Base-by-base conservation (phyloP, 345 rosid species). In the Acer saccharum region DNA sequence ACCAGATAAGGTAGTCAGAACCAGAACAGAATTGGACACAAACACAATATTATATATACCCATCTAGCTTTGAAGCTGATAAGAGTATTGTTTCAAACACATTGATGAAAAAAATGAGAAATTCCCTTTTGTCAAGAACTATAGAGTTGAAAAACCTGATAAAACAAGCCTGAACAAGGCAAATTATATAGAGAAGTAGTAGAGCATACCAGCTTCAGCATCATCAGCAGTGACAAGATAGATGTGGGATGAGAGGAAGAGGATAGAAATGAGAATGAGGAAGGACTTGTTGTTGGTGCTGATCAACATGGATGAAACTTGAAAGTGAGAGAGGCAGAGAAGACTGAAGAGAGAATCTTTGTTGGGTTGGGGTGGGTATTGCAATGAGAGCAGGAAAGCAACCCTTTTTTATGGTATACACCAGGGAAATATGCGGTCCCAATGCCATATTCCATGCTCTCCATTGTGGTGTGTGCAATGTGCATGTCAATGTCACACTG, bases 131-230 rank as follows among this genome's bases (percentile, higher is more conserved):
- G 39, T 35, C 6, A 35, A 52, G 16, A 50, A 50, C 17, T 13
- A 35, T 3, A 50, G 55, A 12, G 17, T 10, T 50, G 18, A 50
- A 50, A 50, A 50, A 43, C 18, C 16, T 14, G 55, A 50, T 50
- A 13, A 43, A 43, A 43, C 10, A 43, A 50, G 6, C 6, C 3
- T 10, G 17, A 46, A 9, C 50, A 46, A 4, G 10, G 1, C 46
- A 71, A 71, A 5, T 18, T 14, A 61, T 8, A 63, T 14, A 2
- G 23, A 54, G 44, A 12, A n/a, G 44, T 20, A 65, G 13, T 11
- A 13, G 72, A 41, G 41, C 81, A 68, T 83, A 85, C 86, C 88
- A 71, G 46, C 78, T 83, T 85, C 83, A 73, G 77, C 41, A 18
- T 52, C 35, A 71, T 73, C 67, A 70, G 84, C 83, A 27, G 68